These are phyloP conservation scores for Huntiella savannae DNA, from an alignment of 2,329 filamentous ascomycete species.

Conservation along the genomic window DNA sequence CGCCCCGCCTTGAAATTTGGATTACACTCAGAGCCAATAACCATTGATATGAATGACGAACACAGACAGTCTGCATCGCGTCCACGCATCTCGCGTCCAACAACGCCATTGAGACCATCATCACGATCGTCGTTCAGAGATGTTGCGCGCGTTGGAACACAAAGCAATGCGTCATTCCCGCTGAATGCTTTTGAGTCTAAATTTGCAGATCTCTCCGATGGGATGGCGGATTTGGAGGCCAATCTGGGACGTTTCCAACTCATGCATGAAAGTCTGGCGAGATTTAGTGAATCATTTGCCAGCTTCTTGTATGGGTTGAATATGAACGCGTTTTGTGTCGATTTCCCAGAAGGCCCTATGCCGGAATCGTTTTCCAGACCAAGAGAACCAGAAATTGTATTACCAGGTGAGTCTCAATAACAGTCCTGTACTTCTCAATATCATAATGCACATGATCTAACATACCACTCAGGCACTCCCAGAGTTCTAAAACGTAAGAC, in stretches of 20 bases:
- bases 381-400: conserved; percentile 29
- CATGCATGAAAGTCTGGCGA: conserved; percentile 83
- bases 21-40: too few species aligned
- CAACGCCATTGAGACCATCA: conserved; percentile 76
- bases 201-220: conserved; percentile 84
- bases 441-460: not conserved
- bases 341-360: conserved; percentile 86
- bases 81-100: conserved; percentile 54
- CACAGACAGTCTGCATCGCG: conserved; percentile 36
- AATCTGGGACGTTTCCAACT: conserved; percentile 96
- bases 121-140: conserved; percentile 79
- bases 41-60: conserved; percentile 12
- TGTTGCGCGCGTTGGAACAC: conserved; percentile 38
- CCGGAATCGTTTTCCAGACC: conserved; percentile 61
- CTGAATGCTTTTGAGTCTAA: conserved; percentile 72
- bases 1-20: too few species aligned
- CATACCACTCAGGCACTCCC: conserved; percentile 11
- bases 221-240: conserved; percentile 85
- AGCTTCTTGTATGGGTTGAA: conserved; percentile 91
- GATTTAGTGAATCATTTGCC: conserved; percentile 92
- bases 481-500: conserved; percentile 13
- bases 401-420: conserved; percentile 4
- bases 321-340: conserved; percentile 98
- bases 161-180: conserved; percentile 39
- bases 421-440: not conserved